A percentile compares a stretch with the other conserved stretches of the same genome.
Evolutionary conservation across 169 alveolate genomes (phyloP).

Genomic region (Plasmodium yoelii): DNA sequence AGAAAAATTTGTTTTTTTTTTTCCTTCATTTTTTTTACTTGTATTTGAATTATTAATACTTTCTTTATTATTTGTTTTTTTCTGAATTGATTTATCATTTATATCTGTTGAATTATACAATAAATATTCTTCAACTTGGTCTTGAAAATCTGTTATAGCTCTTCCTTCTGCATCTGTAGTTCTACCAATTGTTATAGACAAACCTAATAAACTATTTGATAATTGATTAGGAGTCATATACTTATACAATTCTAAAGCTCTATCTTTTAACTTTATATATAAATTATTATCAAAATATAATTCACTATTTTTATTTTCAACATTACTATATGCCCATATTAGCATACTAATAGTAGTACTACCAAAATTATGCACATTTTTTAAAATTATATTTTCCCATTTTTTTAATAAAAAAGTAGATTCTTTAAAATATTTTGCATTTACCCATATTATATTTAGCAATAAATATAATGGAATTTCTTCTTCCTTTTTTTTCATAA

Average conservation of each 20-base stretch:
- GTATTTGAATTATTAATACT: neutral
- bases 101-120: neutral
- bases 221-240: constrained; percentile 65
- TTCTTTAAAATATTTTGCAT: constrained; percentile 71
- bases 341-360: constrained; percentile 68
- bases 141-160: constrained; percentile 37
- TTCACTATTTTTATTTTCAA: constrained; percentile 44
- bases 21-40: neutral
- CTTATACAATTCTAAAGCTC: constrained; percentile 30
- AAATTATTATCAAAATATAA: constrained; percentile 24
- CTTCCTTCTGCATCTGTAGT: constrained; percentile 21
- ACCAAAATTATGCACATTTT: constrained; percentile 41
- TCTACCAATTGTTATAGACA: constrained; percentile 57
- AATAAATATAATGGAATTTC: constrained; percentile 35
- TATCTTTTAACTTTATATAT: constrained; percentile 50
- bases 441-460: constrained; percentile 64
- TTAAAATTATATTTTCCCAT: constrained; percentile 36
- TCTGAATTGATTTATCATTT: neutral
- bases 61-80: neutral
- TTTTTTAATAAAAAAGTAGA: constrained; percentile 46
- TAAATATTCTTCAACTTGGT: constrained; percentile 28
- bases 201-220: constrained; percentile 61
- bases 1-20: neutral
- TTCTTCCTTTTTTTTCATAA: neutral
- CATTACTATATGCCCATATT: constrained; percentile 69